Base-by-base conservation (phyloP, 1,284 basidiomycete species). In the Rhodotorula mucilaginosa region DNA sequence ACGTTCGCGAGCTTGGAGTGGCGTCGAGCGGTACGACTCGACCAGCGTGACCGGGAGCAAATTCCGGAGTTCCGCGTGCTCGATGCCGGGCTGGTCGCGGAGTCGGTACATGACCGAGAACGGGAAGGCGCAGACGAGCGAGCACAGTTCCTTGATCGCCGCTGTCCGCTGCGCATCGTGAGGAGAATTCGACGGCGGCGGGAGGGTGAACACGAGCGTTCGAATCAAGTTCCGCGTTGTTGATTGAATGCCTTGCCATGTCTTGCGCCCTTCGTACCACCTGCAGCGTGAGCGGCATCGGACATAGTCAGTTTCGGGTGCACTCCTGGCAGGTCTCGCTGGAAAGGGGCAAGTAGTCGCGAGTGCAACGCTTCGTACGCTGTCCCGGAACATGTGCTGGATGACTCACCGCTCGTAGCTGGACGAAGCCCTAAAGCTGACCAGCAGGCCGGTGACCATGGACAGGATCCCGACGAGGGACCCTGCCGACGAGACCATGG, bases 51-150 rank as follows among this genome's bases (percentile, higher is more conserved):
- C 46, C 5, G 75, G 75, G 5, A 76, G 65, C 46, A 76, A 68
- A 1, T 31, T 23, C 2, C 59, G 56, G 4, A 76, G 65, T 21
- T 76, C 68, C 18, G 69, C 58, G 39, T 72, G 70, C 13, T 54
- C 34, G 23, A 72, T 60, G 16, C 75, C 75, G 0, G 70, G 61
- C 39, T 67, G 47, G 56, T 76, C 75, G 1, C 75, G 73, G 13
- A 76, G 70, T 19, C 67, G 70, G 48, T 72, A 68, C 70, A 76
- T 72, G 63, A 67, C 68, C 2, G 75, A 70, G 66, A 64, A 74
- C 15, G 68, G 64, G 61, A 74, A 76, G 7, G 72, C 75, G 60
- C 61, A 64, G 10, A 76, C 63, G 51, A 74, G 68, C 1, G 46
- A 46, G 52, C 64, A 65, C 3, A 74, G 61, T 49, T 74, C 73